Evolutionary conservation across 2,329 filamentous ascomycete genomes (phyloP).

Genomic region (Mariannaea sp.): DNA sequence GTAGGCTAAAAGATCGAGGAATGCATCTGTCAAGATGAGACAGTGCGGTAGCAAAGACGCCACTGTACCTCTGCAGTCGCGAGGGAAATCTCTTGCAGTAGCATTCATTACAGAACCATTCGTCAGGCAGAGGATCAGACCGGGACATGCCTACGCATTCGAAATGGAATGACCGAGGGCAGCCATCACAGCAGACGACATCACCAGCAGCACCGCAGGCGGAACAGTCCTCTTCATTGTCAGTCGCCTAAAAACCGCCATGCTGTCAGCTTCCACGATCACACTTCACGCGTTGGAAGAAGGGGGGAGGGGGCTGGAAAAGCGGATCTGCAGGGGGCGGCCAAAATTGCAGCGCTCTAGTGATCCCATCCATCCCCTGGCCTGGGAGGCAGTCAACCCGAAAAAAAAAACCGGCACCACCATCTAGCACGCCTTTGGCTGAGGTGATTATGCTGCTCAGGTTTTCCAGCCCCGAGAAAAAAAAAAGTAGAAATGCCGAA

Average conservation of each 20-base stretch:
- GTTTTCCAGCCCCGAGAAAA: slow-evolving; percentile 3
- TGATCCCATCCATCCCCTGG: slow-evolving; percentile 27
- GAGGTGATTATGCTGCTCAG: slow-evolving; percentile 8
- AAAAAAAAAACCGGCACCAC: slow-evolving; percentile 27
- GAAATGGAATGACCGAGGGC: slow-evolving; percentile 88
- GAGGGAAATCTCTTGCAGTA: slow-evolving; percentile 55
- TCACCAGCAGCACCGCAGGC: slow-evolving; percentile 83
- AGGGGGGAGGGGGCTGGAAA: slow-evolving; percentile 30
- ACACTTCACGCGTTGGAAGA: slow-evolving; percentile 26
- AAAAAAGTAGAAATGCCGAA: neutral
- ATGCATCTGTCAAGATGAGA: slow-evolving; percentile 70
- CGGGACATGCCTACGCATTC: slow-evolving; percentile 83
- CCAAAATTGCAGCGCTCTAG: slow-evolving; percentile 32
- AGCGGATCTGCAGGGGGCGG: slow-evolving; percentile 35
- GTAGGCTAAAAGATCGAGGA: slow-evolving; percentile 73
- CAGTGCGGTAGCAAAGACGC: slow-evolving; percentile 66
- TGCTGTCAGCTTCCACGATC: slow-evolving; percentile 41
- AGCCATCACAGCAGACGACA: slow-evolving; percentile 92
- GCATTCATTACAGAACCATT: slow-evolving; percentile 86
- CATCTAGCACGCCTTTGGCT: slow-evolving; percentile 20
- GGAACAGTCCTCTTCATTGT: slow-evolving; percentile 90
- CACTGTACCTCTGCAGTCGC: slow-evolving; percentile 53
- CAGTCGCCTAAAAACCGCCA: slow-evolving; percentile 45
- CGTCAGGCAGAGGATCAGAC: slow-evolving; percentile 67
- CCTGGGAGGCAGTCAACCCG: neutral